phyloP scores from a whole-genome alignment of 768 basidiomycete genomes.

The Harrya chromipes region DNA sequence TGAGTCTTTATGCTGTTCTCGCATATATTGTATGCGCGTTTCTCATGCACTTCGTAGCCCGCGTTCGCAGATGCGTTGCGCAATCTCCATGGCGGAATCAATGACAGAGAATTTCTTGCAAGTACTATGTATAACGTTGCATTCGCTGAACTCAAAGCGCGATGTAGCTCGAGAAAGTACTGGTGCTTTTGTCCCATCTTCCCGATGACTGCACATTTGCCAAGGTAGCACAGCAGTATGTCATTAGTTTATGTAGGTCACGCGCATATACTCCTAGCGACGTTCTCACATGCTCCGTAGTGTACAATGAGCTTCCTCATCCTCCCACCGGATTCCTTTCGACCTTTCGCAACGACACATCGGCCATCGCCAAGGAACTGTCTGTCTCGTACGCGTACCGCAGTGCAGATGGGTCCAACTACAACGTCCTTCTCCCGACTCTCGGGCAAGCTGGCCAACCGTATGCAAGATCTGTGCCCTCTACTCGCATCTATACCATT shows the following conservation, averaged over 20 bases:
- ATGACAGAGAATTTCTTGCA: constrained; percentile 64
- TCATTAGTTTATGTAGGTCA: constrained; percentile 57
- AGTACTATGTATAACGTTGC: constrained; percentile 19
- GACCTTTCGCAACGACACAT: constrained; percentile 6
- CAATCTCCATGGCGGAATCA: constrained; percentile 39
- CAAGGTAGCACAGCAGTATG: constrained; percentile 43
- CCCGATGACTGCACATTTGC: constrained; percentile 28
- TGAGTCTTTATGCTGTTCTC: constrained; percentile 10
- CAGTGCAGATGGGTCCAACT: constrained; percentile 57
- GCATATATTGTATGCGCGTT: background rate
- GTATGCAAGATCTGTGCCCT: constrained; percentile 66
- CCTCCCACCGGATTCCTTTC: constrained; percentile 58
- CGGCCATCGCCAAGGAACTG: constrained; percentile 1
- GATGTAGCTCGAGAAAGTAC: constrained; percentile 57
- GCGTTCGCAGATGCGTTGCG: constrained; percentile 48
- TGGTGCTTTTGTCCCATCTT: constrained; percentile 58
- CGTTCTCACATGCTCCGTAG: constrained; percentile 31
- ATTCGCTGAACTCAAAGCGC: constrained; percentile 4
- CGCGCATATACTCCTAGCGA: background rate
- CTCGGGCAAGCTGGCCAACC: constrained; percentile 60
- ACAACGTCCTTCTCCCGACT: constrained; percentile 51
- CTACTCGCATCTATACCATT: constrained; percentile 39
- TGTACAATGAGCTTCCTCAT: constrained; percentile 80
- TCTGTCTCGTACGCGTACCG: constrained; percentile 50
- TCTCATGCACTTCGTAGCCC: constrained; percentile 32